Base-by-base conservation (phyloP, 805 yeast genomes). In the Cyberlindnera veronae region DNA sequence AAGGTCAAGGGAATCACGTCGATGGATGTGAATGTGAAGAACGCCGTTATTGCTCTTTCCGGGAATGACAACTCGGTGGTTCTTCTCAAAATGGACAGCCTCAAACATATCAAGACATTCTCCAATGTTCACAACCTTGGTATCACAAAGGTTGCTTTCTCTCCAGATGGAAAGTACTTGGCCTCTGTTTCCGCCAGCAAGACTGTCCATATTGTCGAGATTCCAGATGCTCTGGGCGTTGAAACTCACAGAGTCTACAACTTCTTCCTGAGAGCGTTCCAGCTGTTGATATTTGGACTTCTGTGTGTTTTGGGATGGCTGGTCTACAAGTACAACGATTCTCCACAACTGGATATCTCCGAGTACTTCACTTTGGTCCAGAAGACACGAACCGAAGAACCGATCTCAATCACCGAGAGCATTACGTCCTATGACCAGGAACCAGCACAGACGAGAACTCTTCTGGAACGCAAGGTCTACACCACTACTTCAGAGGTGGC, bases 181-280 rank as follows among this genome's bases (percentile, higher is more conserved):
- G 95, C 89, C 3, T 76, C 86, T 21, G 84, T 79, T 0, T 82
- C 93, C 18, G 88, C 87, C 3, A 85, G 90, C 2, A 81, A 82
- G 45, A 69, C 87, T 1, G 72, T 89, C 22, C 79, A 74, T 49
- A 77, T 87, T 9, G 61, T 81, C 38, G 73, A 70, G 44, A 62
- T 87, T 22, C 90, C 93, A 4, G 64, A 61, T 21, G 71, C 68
- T 5, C 66, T 66, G 14, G 61, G 61, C 10, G 41, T 53, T 28
- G 60, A 56, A 29, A 56, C 57, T 8, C 57, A 53, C 32, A 46
- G 20, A 13, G 36, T 56, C 11, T 53, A 55, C 23, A 33, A 50
- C 36, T 52, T 55, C 41, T 53, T 54, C 28, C n/a, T 47, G 13
- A 49, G 49, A 30, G 27, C 51, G 3, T 39, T 52, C 34, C 53